Conservation (phyloP, 2,329 filamentous ascomycete species). For the Mycosphaerella sp. region DNA sequence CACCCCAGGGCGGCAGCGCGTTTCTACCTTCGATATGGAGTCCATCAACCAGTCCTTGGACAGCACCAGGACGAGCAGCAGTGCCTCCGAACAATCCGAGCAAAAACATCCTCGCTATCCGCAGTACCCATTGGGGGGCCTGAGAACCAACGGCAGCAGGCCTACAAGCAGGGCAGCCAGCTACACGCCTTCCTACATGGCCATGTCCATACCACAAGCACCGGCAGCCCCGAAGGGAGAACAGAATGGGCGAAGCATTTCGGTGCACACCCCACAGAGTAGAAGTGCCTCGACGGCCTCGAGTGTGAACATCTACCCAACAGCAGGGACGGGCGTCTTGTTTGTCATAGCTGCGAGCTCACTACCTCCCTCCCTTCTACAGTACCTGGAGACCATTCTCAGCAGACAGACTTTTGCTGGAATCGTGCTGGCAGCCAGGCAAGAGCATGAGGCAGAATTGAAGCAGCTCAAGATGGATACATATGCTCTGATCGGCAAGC, state of each 20-base stretch:
- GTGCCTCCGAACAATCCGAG: conserved; percentile 3
- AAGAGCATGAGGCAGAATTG: conserved; percentile 17
- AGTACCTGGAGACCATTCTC: conserved; percentile 20
- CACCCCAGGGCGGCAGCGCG: background rate
- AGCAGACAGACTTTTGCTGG: conserved; percentile 16
- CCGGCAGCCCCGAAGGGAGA: background rate
- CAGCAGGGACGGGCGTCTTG: conserved; percentile 12
- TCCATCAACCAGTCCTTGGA: background rate
- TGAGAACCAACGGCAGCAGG: conserved; percentile 5
- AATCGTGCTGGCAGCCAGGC: conserved; percentile 13
- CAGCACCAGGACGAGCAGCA: conserved; percentile 4
- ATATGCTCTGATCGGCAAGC: conserved; percentile 20
- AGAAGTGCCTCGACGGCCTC: conserved; percentile 2
- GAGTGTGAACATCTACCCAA: background rate
- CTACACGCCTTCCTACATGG: conserved; percentile 13
- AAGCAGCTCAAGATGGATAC: conserved; percentile 25
- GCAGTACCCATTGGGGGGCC: conserved; percentile 8
- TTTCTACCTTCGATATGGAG: background rate
- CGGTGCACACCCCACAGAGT: background rate
- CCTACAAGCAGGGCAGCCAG: conserved; percentile 6
- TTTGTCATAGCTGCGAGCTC: conserved; percentile 14
- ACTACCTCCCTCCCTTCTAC: conserved; percentile 10
- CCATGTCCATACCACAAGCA: conserved; percentile 8
- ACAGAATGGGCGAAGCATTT: conserved; percentile 3
- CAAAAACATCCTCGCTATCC: background rate